Base-by-base conservation (phyloP, 2,329 filamentous ascomycete genomes). In the Pleurostoma richardsiae region DNA sequence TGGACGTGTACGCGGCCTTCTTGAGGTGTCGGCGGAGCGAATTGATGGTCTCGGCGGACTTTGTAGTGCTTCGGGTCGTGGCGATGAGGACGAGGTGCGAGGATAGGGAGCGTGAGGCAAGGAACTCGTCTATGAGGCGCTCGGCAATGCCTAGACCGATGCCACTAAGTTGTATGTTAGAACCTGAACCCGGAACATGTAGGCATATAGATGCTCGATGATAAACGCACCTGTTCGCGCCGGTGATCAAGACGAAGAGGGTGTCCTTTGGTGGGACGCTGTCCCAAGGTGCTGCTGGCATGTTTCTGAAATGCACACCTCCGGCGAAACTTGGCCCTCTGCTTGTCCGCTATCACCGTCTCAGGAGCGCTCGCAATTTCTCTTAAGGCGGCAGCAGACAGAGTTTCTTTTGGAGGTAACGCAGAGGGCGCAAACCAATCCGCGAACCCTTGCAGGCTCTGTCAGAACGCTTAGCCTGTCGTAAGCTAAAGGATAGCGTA, bases 121-220 rank as follows among this genome's bases (percentile, higher is more conserved):
- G 81, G 72, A 96, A 96, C 59, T 95, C 88, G 71, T 96, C 89
- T 56, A 95, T 92, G 47, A 96, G 76, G 50, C 90, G 88, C 60
- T 87, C 82, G 63, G 87, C 88, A 55, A 88, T 90, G 46, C 86
- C 85, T 57, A 92, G 86, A 40, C 92, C 92, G 40, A 96, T 82
- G 50, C 92, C 92, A 63, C 92, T 96, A 41, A n/a, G 26, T 10
- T 3, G 30, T 4, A 11, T 6, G 8, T 38, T 10, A 28, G 4
- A 6, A 31, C 11, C 19, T n/a, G 2, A 36, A 36, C n/a, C 8
- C 33, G 33, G 2, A 36, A 36, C 2, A 2, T 36, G 2, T 8
- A 8, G n/a, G 2, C n/a, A n/a, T 8, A n/a, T 8, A 36, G 2
- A 36, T n/a, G 33, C 33, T 36, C 19, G 19, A 19, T 19, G 19